Evolutionary conservation across 148 eudicot species (phyloP).

Genomic region (Cornus suecica): DNA sequence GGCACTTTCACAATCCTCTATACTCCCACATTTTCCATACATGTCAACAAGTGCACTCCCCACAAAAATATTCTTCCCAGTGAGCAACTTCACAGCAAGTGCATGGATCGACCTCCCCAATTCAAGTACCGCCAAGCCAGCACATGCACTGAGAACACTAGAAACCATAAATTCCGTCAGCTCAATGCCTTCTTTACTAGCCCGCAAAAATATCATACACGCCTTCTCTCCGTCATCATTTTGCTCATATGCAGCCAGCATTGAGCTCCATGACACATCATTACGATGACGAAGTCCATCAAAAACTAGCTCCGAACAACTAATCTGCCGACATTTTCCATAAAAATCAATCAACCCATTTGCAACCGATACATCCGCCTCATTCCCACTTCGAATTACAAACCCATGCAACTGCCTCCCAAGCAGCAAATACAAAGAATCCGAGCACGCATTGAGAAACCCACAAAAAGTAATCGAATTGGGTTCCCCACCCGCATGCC

Average conservation of each 20-base stretch:
- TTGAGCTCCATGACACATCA: slow-evolving; percentile 60
- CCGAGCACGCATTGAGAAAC: slow-evolving; percentile 52
- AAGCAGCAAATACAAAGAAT: slow-evolving; percentile 21
- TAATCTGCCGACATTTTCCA: slow-evolving; percentile 43
- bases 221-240: slow-evolving; percentile 58
- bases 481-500: slow-evolving; percentile 23
- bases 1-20: slow-evolving; percentile 48
- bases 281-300: slow-evolving; percentile 26
- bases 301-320: slow-evolving; percentile 39
- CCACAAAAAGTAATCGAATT: slow-evolving; percentile 48
- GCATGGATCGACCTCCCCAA: slow-evolving; percentile 49
- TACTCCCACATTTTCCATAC: slow-evolving; percentile 69
- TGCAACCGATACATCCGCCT: slow-evolving; percentile 40
- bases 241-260: slow-evolving; percentile 52
- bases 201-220: slow-evolving; percentile 29
- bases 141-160: slow-evolving; percentile 61
- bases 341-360: slow-evolving; percentile 66
- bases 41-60: slow-evolving; percentile 67
- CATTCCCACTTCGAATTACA: slow-evolving; percentile 40
- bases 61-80: slow-evolving; percentile 36
- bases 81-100: slow-evolving; percentile 42
- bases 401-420: slow-evolving; percentile 47
- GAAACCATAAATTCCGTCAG: slow-evolving; percentile 54
- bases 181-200: slow-evolving; percentile 31
- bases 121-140: slow-evolving; percentile 47